Evolutionary conservation across 2,329 filamentous ascomycete species (phyloP), one percentile per base, ranked within the genome.

Genomic region (Colletotrichum higginsianum): DNA sequence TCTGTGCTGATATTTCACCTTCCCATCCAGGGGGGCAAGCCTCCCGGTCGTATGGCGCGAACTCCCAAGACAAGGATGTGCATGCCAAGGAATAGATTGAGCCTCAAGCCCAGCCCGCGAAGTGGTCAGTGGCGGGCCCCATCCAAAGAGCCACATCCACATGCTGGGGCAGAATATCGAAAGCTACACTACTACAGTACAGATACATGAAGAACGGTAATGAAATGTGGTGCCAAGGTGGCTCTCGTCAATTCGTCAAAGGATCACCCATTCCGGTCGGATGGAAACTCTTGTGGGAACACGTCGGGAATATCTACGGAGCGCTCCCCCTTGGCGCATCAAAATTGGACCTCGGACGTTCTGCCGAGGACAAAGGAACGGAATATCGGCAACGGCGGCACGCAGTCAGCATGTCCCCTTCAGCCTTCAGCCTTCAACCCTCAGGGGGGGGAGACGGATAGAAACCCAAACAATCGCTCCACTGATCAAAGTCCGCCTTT

Each of bases 21-120:
- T 64, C 49, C 21, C 61, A 49, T 55, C 47, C 61, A 56, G 49
- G 67, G 61, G 26, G 61, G 26, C 66, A 6, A 12, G n/a, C 62
- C 62, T 35, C 47, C 46, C 30, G 50, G 57, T 26, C 21, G 21
- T 62, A 60, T 53, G 40, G 35, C 50, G 52, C 65, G 46, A 57
- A 23, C 21, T 47, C 46, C 67, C 23, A 18, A 58, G 46, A 44
- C 50, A 23, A 38, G 58, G 65, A 60, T 68, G 47, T 63, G 65
- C 68, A 68, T 61, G 63, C 63, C 63, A 67, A 55, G 68, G 12
- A 21, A 46, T 38, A 49, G 18, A 68, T 58, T 71, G 68, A 71
- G 68, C 58, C 68, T 71, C 68, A 67, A 67, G 49, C 42, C 57
- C 42, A 40, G 50, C 64, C 46, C 57, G 23, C 64, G 12, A 40